Conservation (phyloP, 805 yeast species). For the Candida loeiensis region DNA sequence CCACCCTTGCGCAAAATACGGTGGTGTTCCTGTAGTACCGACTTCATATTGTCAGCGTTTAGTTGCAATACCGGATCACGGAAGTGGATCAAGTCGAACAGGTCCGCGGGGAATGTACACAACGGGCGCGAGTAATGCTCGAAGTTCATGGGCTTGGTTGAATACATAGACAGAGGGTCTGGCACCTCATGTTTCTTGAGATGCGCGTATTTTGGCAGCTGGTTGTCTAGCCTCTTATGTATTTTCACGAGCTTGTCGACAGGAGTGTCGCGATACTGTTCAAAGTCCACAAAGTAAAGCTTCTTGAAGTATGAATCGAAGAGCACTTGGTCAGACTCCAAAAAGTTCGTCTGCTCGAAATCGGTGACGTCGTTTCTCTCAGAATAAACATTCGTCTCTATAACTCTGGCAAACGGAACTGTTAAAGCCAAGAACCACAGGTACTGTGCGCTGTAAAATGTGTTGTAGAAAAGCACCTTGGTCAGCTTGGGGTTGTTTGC, state of each 20-base stretch:
- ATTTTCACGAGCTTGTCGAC: constrained; percentile 18
- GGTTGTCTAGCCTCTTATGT: constrained; percentile 19
- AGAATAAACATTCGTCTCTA: constrained; percentile 30
- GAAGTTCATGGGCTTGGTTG: constrained; percentile 31
- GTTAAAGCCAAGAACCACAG: constrained; percentile 37
- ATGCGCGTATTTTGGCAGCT: constrained; percentile 17
- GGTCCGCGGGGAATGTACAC: constrained; percentile 7
- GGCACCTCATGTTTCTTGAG: constrained; percentile 15
- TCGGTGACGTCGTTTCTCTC: constrained; percentile 18
- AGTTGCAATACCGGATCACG: constrained; percentile 36
- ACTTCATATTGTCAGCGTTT: constrained; percentile 22
- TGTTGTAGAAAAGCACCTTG: constrained; percentile 34
- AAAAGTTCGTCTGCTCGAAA: constrained; percentile 17
- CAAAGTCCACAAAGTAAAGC: constrained; percentile 18
- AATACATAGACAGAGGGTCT: constrained; percentile 14
- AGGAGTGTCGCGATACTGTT: constrained; percentile 14
- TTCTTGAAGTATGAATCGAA: constrained; percentile 20
- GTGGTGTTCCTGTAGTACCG: constrained; percentile 29
- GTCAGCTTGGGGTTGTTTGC: constrained; percentile 18
- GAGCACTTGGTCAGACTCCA: constrained; percentile 20
- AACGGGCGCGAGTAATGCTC: constrained; percentile 21
- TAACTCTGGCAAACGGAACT: constrained; percentile 34
- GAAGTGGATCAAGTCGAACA: constrained; percentile 34
- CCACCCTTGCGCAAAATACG: constrained; percentile 38
- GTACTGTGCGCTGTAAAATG: constrained; percentile 31